phyloP scores from a whole-genome alignment of 2,329 filamentous ascomycete species.

The Aspergillus pseudoterreus region DNA sequence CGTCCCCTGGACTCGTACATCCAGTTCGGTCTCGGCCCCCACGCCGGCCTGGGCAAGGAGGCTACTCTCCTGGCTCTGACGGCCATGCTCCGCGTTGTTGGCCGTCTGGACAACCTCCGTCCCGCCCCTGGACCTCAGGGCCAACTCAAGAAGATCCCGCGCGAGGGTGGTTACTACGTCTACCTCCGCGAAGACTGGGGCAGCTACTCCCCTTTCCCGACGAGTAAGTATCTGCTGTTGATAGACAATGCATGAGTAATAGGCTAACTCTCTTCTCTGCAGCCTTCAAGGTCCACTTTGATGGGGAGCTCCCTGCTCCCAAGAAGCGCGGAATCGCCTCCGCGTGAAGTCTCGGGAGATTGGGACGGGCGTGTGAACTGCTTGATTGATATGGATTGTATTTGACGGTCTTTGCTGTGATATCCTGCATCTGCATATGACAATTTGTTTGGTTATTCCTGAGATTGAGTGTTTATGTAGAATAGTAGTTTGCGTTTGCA shows the following conservation, averaged over 20 bases:
- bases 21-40: slow-evolving; percentile 60
- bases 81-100: slow-evolving; percentile 65
- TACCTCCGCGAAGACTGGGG: slow-evolving; percentile 68
- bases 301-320: slow-evolving; percentile 30
- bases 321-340: slow-evolving; percentile 13
- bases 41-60: slow-evolving; percentile 60
- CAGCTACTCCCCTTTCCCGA: slow-evolving; percentile 51
- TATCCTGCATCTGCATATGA: slow-evolving; percentile 6
- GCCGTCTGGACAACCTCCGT: slow-evolving; percentile 57
- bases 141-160: slow-evolving; percentile 61
- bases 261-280: slow-evolving; percentile 14
- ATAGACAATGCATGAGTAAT: background rate
- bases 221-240: slow-evolving; percentile 26
- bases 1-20: slow-evolving; percentile 64
- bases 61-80: slow-evolving; percentile 60
- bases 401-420: slow-evolving; percentile 2
- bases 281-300: slow-evolving; percentile 46
- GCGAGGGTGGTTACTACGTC: slow-evolving; percentile 52
- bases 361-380: background rate
- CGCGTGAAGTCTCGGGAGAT: background rate
- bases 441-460: background rate
- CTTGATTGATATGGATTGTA: background rate
- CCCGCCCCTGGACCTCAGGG: slow-evolving; percentile 63
- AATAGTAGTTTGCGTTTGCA: background rate
- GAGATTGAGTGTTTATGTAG: background rate